Evolutionary conservation across 257 asterid genomes (phyloP), one percentile per base, ranked within the genome.

Genomic region (Verbascum thapsus): DNA sequence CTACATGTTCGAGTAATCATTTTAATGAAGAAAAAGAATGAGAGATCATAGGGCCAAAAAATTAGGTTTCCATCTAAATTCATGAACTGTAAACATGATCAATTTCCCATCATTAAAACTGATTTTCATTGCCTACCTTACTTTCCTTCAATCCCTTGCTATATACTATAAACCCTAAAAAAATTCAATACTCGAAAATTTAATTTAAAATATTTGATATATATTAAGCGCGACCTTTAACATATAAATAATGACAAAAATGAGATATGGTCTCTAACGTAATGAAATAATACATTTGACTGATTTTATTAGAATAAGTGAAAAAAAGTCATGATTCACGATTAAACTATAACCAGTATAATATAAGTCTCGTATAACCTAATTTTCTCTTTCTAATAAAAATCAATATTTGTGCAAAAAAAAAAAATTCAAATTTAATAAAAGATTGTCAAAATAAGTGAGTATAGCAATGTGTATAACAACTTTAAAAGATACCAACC

Each of bases 401-500:
- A n/a, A n/a, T n/a, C n/a, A n/a, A 26, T 5, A 26, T 26, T 26
- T 26, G 32, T 26, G 13, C 43, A 8, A 10, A 5, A 39, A 9
- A 5, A 54, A 32, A 39, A 9, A 5, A 54, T n/a, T 26, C 15
- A 34, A 61, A 32, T 7, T 5, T 4, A 64, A 26, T 26, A 1
- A 26, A 26, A 39, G 15, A 13, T 10, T 49, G 17, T 37, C 9
- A 20, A 60, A 53, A 60, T 34, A 48, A 38, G 9, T 41, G 35
- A 52, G 26, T 13, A 38, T 3, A 35, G 10, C 37, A 32, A 16
- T 38, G 32, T 3, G 51, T 23, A 44, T 26, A 13, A 62, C 44
- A 57, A 35, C 68, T 68, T 63, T 51, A 51, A 56, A 51, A 45
- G 68, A 69, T 58, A 57, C 69, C 60, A 37, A 57, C 69, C 60